Evolutionary conservation across 192 early-diverging fungal genomes (phyloP), one percentile per base, ranked within the genome.

Genomic region (Coemansia sp.): DNA sequence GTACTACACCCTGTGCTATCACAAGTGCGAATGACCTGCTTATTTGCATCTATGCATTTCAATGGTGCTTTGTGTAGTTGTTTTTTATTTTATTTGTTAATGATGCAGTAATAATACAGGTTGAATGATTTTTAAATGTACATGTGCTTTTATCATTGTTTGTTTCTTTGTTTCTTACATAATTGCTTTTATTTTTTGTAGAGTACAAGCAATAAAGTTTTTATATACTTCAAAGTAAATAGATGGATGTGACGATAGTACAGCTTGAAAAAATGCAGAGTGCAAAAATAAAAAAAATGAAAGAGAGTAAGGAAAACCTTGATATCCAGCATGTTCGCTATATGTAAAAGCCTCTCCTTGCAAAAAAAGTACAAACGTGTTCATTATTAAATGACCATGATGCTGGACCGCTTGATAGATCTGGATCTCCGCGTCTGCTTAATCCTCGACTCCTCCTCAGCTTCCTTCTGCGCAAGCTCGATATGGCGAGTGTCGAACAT

Each of bases 401-500:
- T 48, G 31, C 78, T 75, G 20, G 49, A 31, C 32, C 78, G 73
- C 55, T 72, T 75, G 55, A 72, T 50, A 2, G 78, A 72, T 51
- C 69, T 66, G 22, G 73, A 61, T 64, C 69, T 68, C n/a, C 69
- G 78, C 25, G 60, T 29, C 63, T 74, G 64, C 67, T 64, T 73
- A 49, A 40, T 64, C 54, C 57, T 61, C 42, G 64, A 34, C 45
- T 73, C 48, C 20, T 72, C 68, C 42, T 73, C 71, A 2, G 72
- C 71, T 31, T 69, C 63, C 56, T 69, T 72, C 59, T 76, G 64
- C 0, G 69, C 75, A 12, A 77, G 58, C 61, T 70, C 75, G 57
- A 71, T 68, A 65, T 82, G 80, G 25, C 74, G 75, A 0, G 61
- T 59, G 33, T 82, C 80, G 42, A 82, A 82, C 22, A 77, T 22